A percentile compares a stretch with the other conserved stretches of the same genome.
Conservation (phyloP, 1,139 yeast species). For the Pneumocystis jirovecii region DNA sequence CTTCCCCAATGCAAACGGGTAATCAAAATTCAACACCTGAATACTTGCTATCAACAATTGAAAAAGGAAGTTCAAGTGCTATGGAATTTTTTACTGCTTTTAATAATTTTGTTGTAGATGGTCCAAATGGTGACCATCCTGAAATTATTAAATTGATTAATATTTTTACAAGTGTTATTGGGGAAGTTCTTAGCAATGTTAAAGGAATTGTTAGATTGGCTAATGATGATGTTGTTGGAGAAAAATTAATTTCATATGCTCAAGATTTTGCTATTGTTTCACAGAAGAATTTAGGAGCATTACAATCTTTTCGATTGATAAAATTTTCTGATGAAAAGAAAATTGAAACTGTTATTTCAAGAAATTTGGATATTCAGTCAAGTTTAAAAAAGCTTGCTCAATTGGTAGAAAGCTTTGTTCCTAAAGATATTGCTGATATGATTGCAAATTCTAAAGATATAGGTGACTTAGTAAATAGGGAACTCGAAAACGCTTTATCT, state of each 20-base stretch:
- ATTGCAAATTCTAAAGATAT: conserved; percentile 31
- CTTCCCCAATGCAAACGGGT: conserved; percentile 73
- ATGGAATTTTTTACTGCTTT: conserved; percentile 73
- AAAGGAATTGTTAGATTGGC: conserved; percentile 53
- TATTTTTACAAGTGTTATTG: conserved; percentile 47
- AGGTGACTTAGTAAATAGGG: conserved; percentile 55
- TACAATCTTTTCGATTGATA: conserved; percentile 40
- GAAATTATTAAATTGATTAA: conserved; percentile 55
- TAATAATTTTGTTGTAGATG: conserved; percentile 66
- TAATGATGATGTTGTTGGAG: conserved; percentile 34
- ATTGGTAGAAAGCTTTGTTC: conserved; percentile 44
- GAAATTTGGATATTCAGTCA: conserved; percentile 62
- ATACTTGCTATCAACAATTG: conserved; percentile 53
- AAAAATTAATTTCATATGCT: conserved; percentile 35
- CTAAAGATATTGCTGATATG: conserved; percentile 24
- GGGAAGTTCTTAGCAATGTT: conserved; percentile 52
- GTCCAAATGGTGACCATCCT: conserved; percentile 54
- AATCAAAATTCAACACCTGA: conserved; percentile 66
- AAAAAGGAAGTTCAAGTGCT: conserved; percentile 54
- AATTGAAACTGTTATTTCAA: conserved; percentile 61
- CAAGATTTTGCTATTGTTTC: conserved; percentile 47
- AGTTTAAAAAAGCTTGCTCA: conserved; percentile 45
- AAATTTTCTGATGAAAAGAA: conserved; percentile 46
- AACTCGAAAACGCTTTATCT: conserved; percentile 56
- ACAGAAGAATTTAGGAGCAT: conserved; percentile 45